Conservation (phyloP, 768 basidiomycete species). For the Udeniomyces megalosporus region DNA sequence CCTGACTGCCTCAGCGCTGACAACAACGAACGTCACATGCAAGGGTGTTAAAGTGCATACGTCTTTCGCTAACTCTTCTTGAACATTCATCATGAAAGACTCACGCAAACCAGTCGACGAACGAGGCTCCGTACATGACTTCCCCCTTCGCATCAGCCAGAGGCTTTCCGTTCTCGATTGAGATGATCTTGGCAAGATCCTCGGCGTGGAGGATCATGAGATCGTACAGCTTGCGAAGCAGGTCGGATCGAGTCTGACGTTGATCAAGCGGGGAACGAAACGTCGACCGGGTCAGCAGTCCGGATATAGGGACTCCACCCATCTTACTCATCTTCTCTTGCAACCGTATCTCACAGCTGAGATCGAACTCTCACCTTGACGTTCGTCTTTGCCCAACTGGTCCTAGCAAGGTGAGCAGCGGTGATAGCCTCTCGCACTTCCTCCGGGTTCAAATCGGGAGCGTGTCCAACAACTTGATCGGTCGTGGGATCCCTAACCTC, state of each 20-base stretch:
- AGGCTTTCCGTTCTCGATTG: slow-evolving; percentile 81
- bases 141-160: slow-evolving; percentile 74
- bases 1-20: slow-evolving; percentile 63
- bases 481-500: slow-evolving; percentile 20
- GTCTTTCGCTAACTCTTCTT: no score
- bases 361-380: slow-evolving; percentile 44
- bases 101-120: slow-evolving; percentile 38
- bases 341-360: background rate
- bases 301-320: background rate
- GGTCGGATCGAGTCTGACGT: slow-evolving; percentile 57
- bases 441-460: slow-evolving; percentile 13
- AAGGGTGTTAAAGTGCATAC: no score
- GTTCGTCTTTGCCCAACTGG: slow-evolving; percentile 70
- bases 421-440: slow-evolving; percentile 44
- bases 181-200: slow-evolving; percentile 67
- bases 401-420: slow-evolving; percentile 64
- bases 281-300: slow-evolving; percentile 7
- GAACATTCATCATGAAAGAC: no score
- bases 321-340: background rate
- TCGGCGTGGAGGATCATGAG: slow-evolving; percentile 72
- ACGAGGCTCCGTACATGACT: slow-evolving; percentile 67
- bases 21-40: no score
- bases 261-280: slow-evolving; percentile 4
- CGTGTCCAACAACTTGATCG: slow-evolving; percentile 14
- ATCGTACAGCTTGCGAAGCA: slow-evolving; percentile 58